A percentile compares a stretch with the other conserved stretches of the same genome.
Evolutionary conservation across 768 basidiomycete genomes (phyloP).

Genomic region (Kwoniella dendrophila): DNA sequence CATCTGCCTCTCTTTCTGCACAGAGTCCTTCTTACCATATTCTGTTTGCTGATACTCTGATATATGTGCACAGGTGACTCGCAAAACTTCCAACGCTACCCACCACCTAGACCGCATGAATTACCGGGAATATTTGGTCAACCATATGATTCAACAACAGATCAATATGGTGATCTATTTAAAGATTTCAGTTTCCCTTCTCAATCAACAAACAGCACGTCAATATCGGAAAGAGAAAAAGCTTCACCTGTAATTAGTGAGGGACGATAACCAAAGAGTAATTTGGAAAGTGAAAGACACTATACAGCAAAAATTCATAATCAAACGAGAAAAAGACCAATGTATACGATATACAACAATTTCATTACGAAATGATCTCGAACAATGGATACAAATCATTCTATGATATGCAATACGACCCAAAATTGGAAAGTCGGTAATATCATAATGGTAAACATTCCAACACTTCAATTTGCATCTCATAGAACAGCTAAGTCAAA

Average conservation of each 20-base stretch:
- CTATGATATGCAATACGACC: too few species aligned
- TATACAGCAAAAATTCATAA: not conserved
- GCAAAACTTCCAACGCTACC: conserved; percentile 56
- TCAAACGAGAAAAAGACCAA: too few species aligned
- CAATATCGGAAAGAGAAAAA: not conserved
- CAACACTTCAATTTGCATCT: too few species aligned
- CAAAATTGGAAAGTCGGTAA: too few species aligned
- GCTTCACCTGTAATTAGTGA: conserved; percentile 9
- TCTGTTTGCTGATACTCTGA: not conserved
- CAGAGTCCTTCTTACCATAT: not conserved
- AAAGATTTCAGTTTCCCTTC: conserved; percentile 42
- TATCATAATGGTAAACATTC: too few species aligned
- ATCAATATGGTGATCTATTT: conserved; percentile 50
- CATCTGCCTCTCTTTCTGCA: not conserved
- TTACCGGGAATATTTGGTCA: conserved; percentile 54
- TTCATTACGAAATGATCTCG: too few species aligned
- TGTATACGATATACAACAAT: too few species aligned
- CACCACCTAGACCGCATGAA: conserved; percentile 51
- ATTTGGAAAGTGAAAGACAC: too few species aligned
- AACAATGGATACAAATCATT: too few species aligned
- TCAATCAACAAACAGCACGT: not conserved
- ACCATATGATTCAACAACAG: conserved; percentile 38
- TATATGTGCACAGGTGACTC: conserved; percentile 43
- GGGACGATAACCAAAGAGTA: not conserved
- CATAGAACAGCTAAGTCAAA: too few species aligned